Conservation (phyloP, 129 eudicot genomes). For the Helianthus tuberosus region DNA sequence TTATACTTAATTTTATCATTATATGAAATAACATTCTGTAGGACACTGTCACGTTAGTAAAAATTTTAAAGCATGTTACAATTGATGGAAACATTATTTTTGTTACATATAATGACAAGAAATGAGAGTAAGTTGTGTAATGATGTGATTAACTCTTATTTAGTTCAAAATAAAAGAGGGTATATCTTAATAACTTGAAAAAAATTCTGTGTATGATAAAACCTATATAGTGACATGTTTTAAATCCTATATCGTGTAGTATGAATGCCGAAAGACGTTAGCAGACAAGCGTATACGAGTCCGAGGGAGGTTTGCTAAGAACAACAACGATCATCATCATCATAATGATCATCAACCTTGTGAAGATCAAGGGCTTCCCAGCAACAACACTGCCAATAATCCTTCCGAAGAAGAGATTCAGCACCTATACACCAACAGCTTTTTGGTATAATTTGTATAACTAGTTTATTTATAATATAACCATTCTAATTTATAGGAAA, state of each 20-base stretch:
- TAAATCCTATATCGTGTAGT: constrained; percentile 41
- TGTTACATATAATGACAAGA: not conserved
- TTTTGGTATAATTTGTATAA: constrained; percentile 39
- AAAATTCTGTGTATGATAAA: not conserved
- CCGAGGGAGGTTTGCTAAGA: constrained; percentile 92
- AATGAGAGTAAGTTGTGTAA: not conserved
- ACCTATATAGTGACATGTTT: not conserved
- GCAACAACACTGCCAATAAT: constrained; percentile 20
- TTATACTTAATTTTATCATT: no score
- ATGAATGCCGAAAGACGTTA: constrained; percentile 90
- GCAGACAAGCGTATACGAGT: constrained; percentile 90
- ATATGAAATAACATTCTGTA: no score
- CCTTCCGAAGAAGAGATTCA: constrained; percentile 27
- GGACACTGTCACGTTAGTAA: not conserved
- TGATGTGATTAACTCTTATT: not conserved
- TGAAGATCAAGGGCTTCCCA: constrained; percentile 43
- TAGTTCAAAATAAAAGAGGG: not conserved
- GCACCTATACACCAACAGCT: constrained; percentile 22
- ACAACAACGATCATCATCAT: constrained; percentile 46
- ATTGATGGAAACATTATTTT: not conserved
- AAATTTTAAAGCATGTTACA: not conserved
- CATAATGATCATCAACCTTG: constrained; percentile 48
- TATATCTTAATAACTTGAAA: not conserved
- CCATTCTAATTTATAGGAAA: not conserved
- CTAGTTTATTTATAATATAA: not conserved